These are phyloP conservation scores for Rhizophlyctis rosea DNA, from an alignment of 192 early-diverging fungal genomes.

Conservation along the genomic window DNA sequence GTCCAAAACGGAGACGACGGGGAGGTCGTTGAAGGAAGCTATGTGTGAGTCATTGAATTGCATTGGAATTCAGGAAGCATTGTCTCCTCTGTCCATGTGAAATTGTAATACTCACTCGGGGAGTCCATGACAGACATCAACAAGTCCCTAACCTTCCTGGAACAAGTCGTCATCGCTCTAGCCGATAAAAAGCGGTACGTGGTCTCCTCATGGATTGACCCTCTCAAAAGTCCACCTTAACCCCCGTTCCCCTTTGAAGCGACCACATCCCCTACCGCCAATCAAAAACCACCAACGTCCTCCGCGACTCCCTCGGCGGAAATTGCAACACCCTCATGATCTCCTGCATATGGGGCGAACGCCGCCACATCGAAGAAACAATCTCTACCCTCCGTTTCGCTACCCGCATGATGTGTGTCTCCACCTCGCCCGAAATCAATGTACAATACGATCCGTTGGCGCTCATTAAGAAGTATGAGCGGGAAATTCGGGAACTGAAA, in stretches of 20 bases:
- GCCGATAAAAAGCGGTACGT: conserved; percentile 54
- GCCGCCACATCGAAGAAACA: conserved; percentile 60
- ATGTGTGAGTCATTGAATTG: conserved; percentile 60
- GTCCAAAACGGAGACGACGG: conserved; percentile 59
- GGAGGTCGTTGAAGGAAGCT: conserved; percentile 56
- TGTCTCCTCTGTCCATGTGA: no score
- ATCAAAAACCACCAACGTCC: conserved; percentile 59
- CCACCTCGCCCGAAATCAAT: conserved; percentile 51
- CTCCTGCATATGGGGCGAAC: conserved; percentile 57
- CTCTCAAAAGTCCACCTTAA: conserved; percentile 49
- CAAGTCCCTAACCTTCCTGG: conserved; percentile 59
- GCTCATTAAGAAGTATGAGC: conserved; percentile 62
- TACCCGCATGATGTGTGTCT: conserved; percentile 65
- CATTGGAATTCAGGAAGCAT: no score
- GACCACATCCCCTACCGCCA: conserved; percentile 65
- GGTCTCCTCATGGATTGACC: conserved; percentile 52
- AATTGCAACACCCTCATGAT: conserved; percentile 64
- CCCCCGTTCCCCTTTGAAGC: conserved; percentile 12
- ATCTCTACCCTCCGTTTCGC: conserved; percentile 63
- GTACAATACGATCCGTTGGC: conserved; percentile 62
- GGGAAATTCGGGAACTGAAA: conserved; percentile 57
- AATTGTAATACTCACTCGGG: no score
- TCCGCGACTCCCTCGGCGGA: conserved; percentile 60
- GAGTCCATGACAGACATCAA: conserved; percentile 48
- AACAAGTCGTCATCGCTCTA: conserved; percentile 64